Evolutionary conservation across 345 rosid species (phyloP).

Genomic region (Hibiscus mutabilis): DNA sequence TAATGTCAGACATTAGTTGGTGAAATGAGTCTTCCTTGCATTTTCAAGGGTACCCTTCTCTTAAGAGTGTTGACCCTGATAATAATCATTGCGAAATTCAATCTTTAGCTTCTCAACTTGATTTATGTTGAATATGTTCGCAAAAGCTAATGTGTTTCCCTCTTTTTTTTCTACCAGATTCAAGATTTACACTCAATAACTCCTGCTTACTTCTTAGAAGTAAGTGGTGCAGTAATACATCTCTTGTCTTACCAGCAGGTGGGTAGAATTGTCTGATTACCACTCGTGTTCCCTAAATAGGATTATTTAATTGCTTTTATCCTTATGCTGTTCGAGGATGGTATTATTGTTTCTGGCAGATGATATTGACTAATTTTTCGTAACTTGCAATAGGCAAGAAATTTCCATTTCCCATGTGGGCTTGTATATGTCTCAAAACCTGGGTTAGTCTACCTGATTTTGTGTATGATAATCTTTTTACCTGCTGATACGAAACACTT

Average conservation of each 20-base stretch:
- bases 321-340: neutral
- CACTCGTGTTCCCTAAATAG: neutral
- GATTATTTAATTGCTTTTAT: slow-evolving; percentile 1
- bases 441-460: slow-evolving; percentile 48
- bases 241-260: slow-evolving; percentile 98
- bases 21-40: no score
- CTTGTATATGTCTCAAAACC: slow-evolving; percentile 85
- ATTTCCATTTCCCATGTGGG: slow-evolving; percentile 82
- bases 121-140: slow-evolving; percentile 7
- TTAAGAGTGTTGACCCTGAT: neutral
- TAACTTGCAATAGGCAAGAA: slow-evolving; percentile 68
- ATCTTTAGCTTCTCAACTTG: slow-evolving; percentile 3
- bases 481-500: no score
- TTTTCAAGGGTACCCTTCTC: neutral
- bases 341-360: slow-evolving; percentile 7
- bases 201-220: slow-evolving; percentile 83
- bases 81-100: neutral
- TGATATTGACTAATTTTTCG: slow-evolving; percentile 14
- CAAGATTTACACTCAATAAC: slow-evolving; percentile 89
- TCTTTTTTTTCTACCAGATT: slow-evolving; percentile 39
- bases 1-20: neutral
- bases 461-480: neutral
- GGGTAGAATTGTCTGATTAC: slow-evolving; percentile 5
- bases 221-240: slow-evolving; percentile 89
- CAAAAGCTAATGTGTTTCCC: slow-evolving; percentile 9